Percentiles rank a stretch among this genome's conserved stretches.
These are phyloP conservation scores for Spinacia oleracea DNA, from an alignment of 179 eudicot species.

Conservation along the genomic window DNA sequence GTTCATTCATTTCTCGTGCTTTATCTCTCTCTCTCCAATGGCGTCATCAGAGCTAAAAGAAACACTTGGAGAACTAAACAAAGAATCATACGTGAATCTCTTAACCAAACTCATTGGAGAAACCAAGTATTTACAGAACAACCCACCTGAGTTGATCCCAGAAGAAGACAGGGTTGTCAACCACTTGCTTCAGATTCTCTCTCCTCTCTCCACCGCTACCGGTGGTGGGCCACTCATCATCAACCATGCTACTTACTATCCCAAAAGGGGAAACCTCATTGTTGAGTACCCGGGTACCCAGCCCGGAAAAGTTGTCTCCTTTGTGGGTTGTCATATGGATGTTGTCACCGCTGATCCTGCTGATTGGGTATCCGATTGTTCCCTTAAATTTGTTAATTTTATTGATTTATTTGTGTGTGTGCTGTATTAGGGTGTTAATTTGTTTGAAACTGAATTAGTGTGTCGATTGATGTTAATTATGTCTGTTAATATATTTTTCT, in stretches of 20 bases:
- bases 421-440: background rate
- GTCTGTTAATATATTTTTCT: background rate
- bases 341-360: conserved; percentile 89
- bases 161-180: conserved; percentile 83
- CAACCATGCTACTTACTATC: conserved; percentile 66
- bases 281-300: conserved; percentile 90
- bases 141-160: conserved; percentile 94
- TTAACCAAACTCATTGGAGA: conserved; percentile 81
- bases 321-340: conserved; percentile 99
- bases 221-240: conserved; percentile 81
- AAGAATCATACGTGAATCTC: conserved; percentile 60
- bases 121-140: conserved; percentile 85
- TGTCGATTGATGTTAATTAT: conserved; percentile 3
- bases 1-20: too few species aligned
- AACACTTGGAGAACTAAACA: conserved; percentile 61
- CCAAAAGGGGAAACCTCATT: conserved; percentile 84
- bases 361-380: conserved; percentile 65
- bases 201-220: conserved; percentile 62
- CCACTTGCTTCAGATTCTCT: conserved; percentile 66
- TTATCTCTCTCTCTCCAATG: conserved; percentile 23
- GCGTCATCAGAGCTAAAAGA: conserved; percentile 38
- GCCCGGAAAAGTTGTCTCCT: conserved; percentile 64
- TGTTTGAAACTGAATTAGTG: conserved; percentile 3
- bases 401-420: background rate
- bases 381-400: background rate